Base-by-base conservation (phyloP, 2,329 filamentous ascomycete species). In the Colletotrichum musicola region DNA sequence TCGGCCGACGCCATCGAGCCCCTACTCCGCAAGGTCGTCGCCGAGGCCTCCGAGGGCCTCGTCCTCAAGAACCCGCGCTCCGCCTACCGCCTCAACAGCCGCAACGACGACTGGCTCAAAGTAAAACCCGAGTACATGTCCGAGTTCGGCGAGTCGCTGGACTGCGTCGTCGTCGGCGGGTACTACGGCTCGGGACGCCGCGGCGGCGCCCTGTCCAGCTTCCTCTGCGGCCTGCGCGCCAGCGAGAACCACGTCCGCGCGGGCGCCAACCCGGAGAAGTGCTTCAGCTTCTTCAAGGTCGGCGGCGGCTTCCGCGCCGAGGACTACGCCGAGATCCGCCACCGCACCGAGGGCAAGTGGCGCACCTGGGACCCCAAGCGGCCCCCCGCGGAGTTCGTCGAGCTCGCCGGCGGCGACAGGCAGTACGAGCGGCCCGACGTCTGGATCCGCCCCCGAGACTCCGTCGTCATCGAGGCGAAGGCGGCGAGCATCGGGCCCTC, bases 41-140 rank as follows among this genome's bases (percentile, higher is more conserved):
- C 93, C 2, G 92, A 95, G 71, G 90, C 93, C 0, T 95, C 93
- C 0, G 96, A 98, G 78, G 96, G 96, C 1, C 84, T 98, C 0
- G 94, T 99, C 0, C 82, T 98, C 60, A 99, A 99, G 82, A 98
- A 97, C 71, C 96, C 96, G 7, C 87, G 92, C 5, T 97, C 95
- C 0, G 87, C 89, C 75, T 99, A 99, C 77, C 87, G 89, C 6
- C 85, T 98, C 10, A 97, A 97, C 75, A 93, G 93, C 73, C 92
- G 96, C 55, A 96, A 97, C 74, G 93, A 97, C 74, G 93, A 97
- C 79, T 99, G 96, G 96, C 92, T 98, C 81, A 99, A 99, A 78
- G 95, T 99, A 9, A 99, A 99, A 75, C 96, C 96, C 1, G 96
- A 99, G 72, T 99, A 99, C 79, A 98, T 98, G 95, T 91, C 91